Base-by-base conservation (phyloP, 2,329 filamentous ascomycete genomes). In the Aphanoascus verrucosus region DNA sequence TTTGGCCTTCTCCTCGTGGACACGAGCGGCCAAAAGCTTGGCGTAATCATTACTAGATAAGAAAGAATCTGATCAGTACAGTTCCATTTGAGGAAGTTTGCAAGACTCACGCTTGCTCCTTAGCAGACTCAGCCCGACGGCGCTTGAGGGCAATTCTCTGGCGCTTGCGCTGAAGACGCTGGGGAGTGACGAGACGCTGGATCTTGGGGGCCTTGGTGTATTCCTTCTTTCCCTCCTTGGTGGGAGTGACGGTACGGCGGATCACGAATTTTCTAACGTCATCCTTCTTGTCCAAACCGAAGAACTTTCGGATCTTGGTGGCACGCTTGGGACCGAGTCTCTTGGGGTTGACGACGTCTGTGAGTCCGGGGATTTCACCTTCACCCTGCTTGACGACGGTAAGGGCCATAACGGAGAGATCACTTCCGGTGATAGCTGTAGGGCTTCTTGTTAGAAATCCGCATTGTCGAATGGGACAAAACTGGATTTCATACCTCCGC, bases 181-280 rank as follows among this genome's bases (percentile, higher is more conserved):
- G 93, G 75, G 93, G 93, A 71, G 93, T 98, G 69, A 98, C 89
- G 69, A 98, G 88, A 75, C 93, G 88, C 85, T 98, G 93, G 79
- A 98, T 98, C 83, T 91, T 94, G 76, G 93, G 93, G 69, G 93
- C 93, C 88, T 98, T 98, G 86, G 91, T 96, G 85, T 97, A 97
- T 68, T 90, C 78, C 79, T 88, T 86, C 80, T 93, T 94, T 78
- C 89, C 91, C 82, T 97, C 93, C 72, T 85, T 86, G 86, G 94
- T 94, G 73, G 88, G 87, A 80, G 89, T 84, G 70, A 98, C 84
- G 77, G 97, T 93, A 75, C 93, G 93, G 75, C 93, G 93, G 72
- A 98, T 97, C 77, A 98, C 93, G 80, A 95, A 98, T 82, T 97
- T 96, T 82, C 93, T 91, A 78, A 97, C 91, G 87, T 98, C 93